phyloP scores from a whole-genome alignment of 352 stramenopile genomes.

The Phytophthora kernoviae region DNA sequence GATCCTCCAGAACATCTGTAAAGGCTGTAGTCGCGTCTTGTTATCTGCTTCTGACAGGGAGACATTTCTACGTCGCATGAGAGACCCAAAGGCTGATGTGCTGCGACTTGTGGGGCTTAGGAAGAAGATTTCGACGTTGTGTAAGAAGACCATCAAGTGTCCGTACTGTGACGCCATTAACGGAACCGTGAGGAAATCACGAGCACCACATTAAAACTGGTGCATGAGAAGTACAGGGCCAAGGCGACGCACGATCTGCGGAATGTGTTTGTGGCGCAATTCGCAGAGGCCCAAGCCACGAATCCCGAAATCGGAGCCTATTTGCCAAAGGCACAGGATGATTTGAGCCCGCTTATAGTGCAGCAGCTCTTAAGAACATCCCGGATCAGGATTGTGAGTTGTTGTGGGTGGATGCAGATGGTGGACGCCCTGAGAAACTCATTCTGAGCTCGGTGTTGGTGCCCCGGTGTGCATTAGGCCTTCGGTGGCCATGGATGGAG shows the following conservation, averaged over 20 bases:
- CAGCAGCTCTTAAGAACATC: slow-evolving; percentile 94
- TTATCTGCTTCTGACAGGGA: slow-evolving; percentile 91
- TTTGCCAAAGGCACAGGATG: slow-evolving; percentile 90
- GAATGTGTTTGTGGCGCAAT: slow-evolving; percentile 87
- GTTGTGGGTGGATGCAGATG: slow-evolving; percentile 95
- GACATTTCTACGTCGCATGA: slow-evolving; percentile 88
- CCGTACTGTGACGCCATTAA: slow-evolving; percentile 96
- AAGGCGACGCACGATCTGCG: slow-evolving; percentile 84
- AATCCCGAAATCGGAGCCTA: slow-evolving; percentile 89
- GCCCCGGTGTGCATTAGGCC: slow-evolving; percentile 99
- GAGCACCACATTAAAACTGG: slow-evolving; percentile 97
- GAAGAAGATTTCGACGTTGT: slow-evolving; percentile 96
- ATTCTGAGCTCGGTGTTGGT: slow-evolving; percentile 98
- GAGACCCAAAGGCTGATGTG: slow-evolving; percentile 78
- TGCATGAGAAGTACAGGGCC: slow-evolving; percentile 97
- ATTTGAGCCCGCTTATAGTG: slow-evolving; percentile 91
- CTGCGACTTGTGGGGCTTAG: slow-evolving; percentile 77
- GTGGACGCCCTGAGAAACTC: slow-evolving; percentile 97
- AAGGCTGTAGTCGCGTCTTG: slow-evolving; percentile 95
- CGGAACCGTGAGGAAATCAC: slow-evolving; percentile 98
- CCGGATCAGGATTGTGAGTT: slow-evolving; percentile 98
- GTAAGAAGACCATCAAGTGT: slow-evolving; percentile 97
- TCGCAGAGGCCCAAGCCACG: slow-evolving; percentile 69
- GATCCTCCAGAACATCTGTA: slow-evolving; percentile 98
- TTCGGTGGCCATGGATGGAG: slow-evolving; percentile 97